Conservation (phyloP, 169 alveolate species). For the Perkinsus olseni region DNA sequence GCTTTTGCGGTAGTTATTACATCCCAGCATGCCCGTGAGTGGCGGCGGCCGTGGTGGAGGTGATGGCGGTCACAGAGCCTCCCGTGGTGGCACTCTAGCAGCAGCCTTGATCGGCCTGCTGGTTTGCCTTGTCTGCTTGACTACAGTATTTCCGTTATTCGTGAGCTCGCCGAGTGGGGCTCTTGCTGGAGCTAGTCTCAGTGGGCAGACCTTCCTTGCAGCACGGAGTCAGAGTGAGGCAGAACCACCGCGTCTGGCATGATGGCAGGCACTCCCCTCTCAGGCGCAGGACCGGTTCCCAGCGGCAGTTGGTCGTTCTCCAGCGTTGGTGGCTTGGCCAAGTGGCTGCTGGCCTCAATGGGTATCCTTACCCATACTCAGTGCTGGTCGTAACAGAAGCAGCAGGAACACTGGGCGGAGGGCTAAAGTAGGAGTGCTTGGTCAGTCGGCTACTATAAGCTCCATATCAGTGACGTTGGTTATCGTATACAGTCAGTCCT, state of each 20-base stretch:
- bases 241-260: no score
- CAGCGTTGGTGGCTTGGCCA: not conserved
- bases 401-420: not conserved
- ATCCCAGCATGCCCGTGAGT: no score
- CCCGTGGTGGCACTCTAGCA: not conserved
- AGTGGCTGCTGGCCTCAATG: not conserved
- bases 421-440: not conserved
- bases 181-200: not conserved
- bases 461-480: no score
- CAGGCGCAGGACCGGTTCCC: not conserved
- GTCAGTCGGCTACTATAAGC: no score
- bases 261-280: no score
- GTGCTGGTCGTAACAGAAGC: not conserved
- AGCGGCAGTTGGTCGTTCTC: not conserved
- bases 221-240: not conserved
- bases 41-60: no score
- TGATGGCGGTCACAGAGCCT: not conserved
- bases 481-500: no score
- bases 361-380: not conserved
- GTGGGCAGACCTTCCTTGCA: not conserved
- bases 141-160: not conserved
- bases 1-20: no score
- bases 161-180: not conserved
- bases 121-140: not conserved
- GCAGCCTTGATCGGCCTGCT: not conserved